Evolutionary conservation across 1,284 basidiomycete genomes (phyloP).

Genomic region (Heterobasidion annosum): DNA sequence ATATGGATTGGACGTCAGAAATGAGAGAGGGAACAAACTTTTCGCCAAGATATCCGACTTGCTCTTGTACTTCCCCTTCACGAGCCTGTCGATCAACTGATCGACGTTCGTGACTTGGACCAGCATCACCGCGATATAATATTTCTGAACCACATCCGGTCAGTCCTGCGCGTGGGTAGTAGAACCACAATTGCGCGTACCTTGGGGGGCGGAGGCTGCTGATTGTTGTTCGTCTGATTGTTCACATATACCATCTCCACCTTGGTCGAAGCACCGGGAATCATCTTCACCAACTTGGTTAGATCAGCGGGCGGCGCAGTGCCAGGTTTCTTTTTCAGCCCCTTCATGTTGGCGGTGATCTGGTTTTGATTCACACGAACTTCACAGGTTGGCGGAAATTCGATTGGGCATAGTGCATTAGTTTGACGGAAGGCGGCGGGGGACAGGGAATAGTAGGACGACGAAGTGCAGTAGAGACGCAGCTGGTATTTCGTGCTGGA

Average conservation of each 20-base stretch:
- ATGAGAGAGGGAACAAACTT: slow-evolving; percentile 24
- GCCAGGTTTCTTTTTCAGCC: slow-evolving; percentile 94
- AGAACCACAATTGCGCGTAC: slow-evolving; percentile 21
- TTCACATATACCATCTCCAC: slow-evolving; percentile 90
- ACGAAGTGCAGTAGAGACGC: slow-evolving; percentile 89
- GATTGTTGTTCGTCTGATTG: slow-evolving; percentile 32
- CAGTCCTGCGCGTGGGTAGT: neutral
- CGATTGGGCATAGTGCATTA: slow-evolving; percentile 60
- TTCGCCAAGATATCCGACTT: slow-evolving; percentile 59
- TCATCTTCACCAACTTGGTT: slow-evolving; percentile 46
- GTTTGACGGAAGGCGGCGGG: slow-evolving; percentile 42
- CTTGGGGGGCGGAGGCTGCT: slow-evolving; percentile 66
- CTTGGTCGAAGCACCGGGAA: slow-evolving; percentile 44
- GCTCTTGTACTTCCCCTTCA: slow-evolving; percentile 54
- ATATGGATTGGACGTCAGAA: neutral
- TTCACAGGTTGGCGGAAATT: slow-evolving; percentile 90
- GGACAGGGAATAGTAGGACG: slow-evolving; percentile 60
- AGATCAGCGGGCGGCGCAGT: slow-evolving; percentile 90
- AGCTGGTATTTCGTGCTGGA: slow-evolving; percentile 67
- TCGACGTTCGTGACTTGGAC: slow-evolving; percentile 67
- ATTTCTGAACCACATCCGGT: slow-evolving; percentile 48
- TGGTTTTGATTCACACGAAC: slow-evolving; percentile 72
- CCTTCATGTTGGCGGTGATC: slow-evolving; percentile 76
- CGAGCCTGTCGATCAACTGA: slow-evolving; percentile 58
- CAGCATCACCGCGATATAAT: slow-evolving; percentile 76